Conservation (phyloP, 2,329 filamentous ascomycete species). For the Penicillium sp. region DNA sequence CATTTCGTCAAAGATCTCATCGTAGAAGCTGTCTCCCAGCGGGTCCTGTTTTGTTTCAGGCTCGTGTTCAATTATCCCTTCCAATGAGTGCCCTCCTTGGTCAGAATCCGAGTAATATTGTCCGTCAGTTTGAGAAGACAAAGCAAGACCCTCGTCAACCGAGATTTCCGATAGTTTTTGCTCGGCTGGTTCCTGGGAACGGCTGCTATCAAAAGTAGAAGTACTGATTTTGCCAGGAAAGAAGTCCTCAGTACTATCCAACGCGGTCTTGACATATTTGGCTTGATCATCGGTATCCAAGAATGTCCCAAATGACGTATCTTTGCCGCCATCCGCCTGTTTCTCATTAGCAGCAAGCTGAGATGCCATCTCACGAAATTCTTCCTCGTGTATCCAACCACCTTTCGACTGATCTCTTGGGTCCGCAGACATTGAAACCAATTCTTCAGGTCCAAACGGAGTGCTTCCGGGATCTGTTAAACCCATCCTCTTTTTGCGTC, state of each 20-base stretch:
- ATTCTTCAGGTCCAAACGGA: conserved; percentile 69
- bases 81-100: conserved; percentile 21
- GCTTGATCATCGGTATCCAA: conserved; percentile 48
- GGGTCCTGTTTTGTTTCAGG: conserved; percentile 8
- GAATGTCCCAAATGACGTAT: conserved; percentile 57
- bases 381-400: conserved; percentile 89
- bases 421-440: conserved; percentile 84
- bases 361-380: conserved; percentile 60
- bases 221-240: conserved; percentile 57
- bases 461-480: conserved; percentile 57
- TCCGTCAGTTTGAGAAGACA: conserved; percentile 39
- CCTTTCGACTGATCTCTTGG: conserved; percentile 60
- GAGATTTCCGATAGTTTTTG: conserved; percentile 36
- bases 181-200: conserved; percentile 7
- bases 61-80: conserved; percentile 6
- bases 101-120: conserved; percentile 37
- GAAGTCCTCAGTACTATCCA: conserved; percentile 80
- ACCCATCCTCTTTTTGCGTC: conserved; percentile 64
- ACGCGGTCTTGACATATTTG: conserved; percentile 59
- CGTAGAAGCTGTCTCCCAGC: conserved; percentile 20
- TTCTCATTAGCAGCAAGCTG: conserved; percentile 59
- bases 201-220: conserved; percentile 17
- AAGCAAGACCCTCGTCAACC: conserved; percentile 57
- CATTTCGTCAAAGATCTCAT: conserved; percentile 16
- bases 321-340: conserved; percentile 37